These are phyloP conservation scores for Colletotrichum sp. DNA, from an alignment of 2,329 filamentous ascomycete genomes.

Conservation along the genomic window DNA sequence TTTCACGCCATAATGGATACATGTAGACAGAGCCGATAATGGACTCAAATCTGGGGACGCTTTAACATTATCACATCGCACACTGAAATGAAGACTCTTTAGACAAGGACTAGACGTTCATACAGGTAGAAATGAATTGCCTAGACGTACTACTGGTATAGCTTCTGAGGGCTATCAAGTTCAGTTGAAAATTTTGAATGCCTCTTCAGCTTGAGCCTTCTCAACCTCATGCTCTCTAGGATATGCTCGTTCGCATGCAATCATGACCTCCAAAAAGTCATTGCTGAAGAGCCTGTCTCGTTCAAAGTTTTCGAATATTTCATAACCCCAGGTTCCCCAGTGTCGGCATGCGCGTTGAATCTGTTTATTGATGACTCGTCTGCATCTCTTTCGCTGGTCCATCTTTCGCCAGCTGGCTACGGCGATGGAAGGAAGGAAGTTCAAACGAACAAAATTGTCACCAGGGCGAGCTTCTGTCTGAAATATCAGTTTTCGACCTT, in stretches of 20 bases:
- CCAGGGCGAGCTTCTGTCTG: no score
- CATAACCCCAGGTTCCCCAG: not conserved
- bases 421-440: not conserved
- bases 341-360: not conserved
- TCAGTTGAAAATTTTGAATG: not conserved
- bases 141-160: not conserved
- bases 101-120: not conserved
- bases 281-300: accelerated
- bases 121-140: not conserved
- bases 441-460: no score
- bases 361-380: not conserved
- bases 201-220: not conserved
- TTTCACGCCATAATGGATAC: not conserved
- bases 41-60: not conserved
- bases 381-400: not conserved
- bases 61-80: not conserved
- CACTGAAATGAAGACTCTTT: not conserved
- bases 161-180: not conserved
- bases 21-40: not conserved
- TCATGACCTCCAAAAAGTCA: not conserved
- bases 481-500: no score
- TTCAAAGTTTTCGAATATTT: accelerated
- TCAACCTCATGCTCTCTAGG: not conserved
- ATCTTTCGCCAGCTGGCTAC: not conserved
- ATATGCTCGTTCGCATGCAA: not conserved